phyloP scores from a whole-genome alignment of 2,329 filamentous ascomycete species.

The Penicillium sp. region DNA sequence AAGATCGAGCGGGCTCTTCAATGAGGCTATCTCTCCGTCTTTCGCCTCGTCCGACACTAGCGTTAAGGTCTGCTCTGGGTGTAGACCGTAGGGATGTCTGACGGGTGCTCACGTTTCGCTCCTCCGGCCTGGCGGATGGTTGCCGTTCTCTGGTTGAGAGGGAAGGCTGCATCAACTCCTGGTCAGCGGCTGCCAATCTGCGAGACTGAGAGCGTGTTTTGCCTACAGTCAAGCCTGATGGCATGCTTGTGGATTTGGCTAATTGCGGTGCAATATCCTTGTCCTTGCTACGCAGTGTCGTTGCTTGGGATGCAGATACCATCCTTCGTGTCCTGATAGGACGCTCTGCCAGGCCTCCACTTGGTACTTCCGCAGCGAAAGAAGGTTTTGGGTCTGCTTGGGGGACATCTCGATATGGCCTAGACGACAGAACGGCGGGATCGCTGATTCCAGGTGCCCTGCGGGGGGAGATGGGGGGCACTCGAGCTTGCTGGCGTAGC shows the following conservation, averaged over 20 bases:
- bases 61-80: conserved; percentile 14
- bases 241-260: conserved; percentile 33
- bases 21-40: conserved; percentile 12
- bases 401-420: conserved; percentile 18
- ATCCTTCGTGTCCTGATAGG: conserved; percentile 40
- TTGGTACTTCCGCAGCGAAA: conserved; percentile 14
- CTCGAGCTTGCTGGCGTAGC: conserved; percentile 46
- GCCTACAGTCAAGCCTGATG: conserved; percentile 37
- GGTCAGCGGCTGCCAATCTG: conserved; percentile 33
- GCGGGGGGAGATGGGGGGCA: conserved; percentile 31
- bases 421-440: conserved; percentile 14
- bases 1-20: conserved; percentile 8
- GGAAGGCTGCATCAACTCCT: conserved; percentile 16
- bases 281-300: conserved; percentile 33
- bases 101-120: conserved; percentile 10
- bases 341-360: conserved; percentile 39
- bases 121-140: conserved; percentile 21
- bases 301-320: conserved; percentile 35
- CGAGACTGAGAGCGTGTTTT: conserved; percentile 45
- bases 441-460: conserved; percentile 28
- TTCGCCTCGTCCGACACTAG: conserved; percentile 9
- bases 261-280: conserved; percentile 25
- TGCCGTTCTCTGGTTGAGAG: conserved; percentile 23
- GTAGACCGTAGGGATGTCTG: conserved; percentile 18
- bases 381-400: conserved; percentile 17